These are phyloP conservation scores for Aschersonia sp. DNA, from an alignment of 2,329 filamentous ascomycete species.

Conservation along the genomic window DNA sequence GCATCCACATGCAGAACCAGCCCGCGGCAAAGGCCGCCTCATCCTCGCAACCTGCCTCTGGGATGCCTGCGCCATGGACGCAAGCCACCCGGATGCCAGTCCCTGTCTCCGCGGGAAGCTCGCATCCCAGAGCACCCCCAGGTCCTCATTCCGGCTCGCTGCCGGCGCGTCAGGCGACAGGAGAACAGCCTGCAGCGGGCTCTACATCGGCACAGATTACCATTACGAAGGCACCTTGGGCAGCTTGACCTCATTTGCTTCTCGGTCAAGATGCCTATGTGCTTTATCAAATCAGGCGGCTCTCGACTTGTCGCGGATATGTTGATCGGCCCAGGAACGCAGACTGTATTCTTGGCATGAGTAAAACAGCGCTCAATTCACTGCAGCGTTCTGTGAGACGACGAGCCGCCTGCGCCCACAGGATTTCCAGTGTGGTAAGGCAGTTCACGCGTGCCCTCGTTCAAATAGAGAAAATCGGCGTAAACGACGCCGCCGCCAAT, in stretches of 20 bases:
- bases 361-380: too few species aligned
- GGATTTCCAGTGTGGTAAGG: too few species aligned
- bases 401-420: too few species aligned
- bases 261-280: too few species aligned
- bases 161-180: slow-evolving; percentile 9
- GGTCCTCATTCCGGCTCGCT: slow-evolving; percentile 14
- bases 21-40: slow-evolving; percentile 14
- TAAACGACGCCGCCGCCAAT: too few species aligned
- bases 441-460: too few species aligned
- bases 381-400: too few species aligned
- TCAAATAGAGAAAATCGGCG: too few species aligned
- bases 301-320: too few species aligned
- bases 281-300: too few species aligned
- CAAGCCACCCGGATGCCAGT: slow-evolving; percentile 24
- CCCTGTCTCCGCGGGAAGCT: slow-evolving; percentile 19
- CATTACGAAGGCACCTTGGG: slow-evolving; percentile 33
- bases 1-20: slow-evolving; percentile 44
- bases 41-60: slow-evolving; percentile 6
- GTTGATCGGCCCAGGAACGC: too few species aligned
- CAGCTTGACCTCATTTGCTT: slow-evolving; percentile 4
- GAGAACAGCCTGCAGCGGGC: slow-evolving; percentile 7
- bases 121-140: slow-evolving; percentile 22
- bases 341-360: too few species aligned
- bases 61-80: slow-evolving; percentile 29
- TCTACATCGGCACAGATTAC: slow-evolving; percentile 23